A percentile compares a stretch with the other conserved stretches of the same genome.
Evolutionary conservation across 768 basidiomycete species (phyloP).

Genomic region (Solioccasus polychromus): DNA sequence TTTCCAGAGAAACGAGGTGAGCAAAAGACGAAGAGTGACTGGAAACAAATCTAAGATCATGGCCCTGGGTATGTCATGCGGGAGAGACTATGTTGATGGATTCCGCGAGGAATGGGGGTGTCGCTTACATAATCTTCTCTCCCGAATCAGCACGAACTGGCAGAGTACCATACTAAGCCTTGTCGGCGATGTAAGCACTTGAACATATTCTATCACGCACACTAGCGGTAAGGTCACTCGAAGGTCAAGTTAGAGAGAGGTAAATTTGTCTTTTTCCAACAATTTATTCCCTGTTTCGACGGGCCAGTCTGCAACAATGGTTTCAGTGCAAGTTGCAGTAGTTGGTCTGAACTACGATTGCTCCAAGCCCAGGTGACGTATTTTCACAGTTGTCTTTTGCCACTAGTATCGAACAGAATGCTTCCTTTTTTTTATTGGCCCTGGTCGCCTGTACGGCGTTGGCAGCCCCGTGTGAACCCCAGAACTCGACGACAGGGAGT

Average conservation of each 20-base stretch:
- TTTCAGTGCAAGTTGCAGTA: background rate
- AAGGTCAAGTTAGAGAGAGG: too few species aligned
- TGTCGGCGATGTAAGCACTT: too few species aligned
- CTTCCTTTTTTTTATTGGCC: conserved; percentile 16
- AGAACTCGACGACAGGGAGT: background rate
- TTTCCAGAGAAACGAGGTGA: conserved; percentile 42
- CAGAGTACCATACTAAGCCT: too few species aligned
- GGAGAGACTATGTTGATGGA: background rate
- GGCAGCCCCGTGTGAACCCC: conserved; percentile 13
- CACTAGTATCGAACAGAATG: too few species aligned
- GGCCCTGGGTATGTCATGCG: background rate
- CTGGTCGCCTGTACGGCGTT: conserved; percentile 11
- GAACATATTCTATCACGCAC: too few species aligned
- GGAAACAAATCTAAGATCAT: conserved; percentile 35
- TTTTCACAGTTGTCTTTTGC: background rate
- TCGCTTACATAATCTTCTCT: conserved; percentile 14
- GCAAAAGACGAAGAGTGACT: conserved; percentile 38
- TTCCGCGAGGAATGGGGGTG: too few species aligned
- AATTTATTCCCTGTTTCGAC: too few species aligned
- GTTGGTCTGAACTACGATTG: conserved; percentile 8
- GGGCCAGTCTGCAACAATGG: conserved; percentile 9
- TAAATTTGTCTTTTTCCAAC: too few species aligned
- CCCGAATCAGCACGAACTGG: too few species aligned
- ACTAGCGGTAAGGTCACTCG: too few species aligned
- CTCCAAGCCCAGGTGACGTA: background rate